phyloP scores from a whole-genome alignment of 1,139 yeast genomes.

The Cylindricascospora bacillispora region DNA sequence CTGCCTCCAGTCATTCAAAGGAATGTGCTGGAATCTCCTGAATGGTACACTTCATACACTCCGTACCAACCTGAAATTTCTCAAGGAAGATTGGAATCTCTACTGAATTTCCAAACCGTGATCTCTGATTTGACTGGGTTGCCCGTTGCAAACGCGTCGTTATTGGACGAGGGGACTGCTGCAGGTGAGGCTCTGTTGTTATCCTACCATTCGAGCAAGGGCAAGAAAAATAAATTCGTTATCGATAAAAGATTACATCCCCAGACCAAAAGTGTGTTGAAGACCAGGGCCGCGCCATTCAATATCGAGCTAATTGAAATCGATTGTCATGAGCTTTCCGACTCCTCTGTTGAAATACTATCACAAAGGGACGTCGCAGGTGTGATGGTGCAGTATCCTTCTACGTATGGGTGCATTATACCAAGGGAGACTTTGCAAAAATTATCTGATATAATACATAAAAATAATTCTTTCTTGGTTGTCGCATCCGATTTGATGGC shows the following conservation, averaged over 20 bases:
- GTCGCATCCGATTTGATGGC: constrained; percentile 89
- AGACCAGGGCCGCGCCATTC: constrained; percentile 67
- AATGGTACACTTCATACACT: constrained; percentile 97
- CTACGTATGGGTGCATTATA: constrained; percentile 64
- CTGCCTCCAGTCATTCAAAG: constrained; percentile 91
- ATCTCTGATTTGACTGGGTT: constrained; percentile 83
- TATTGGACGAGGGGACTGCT: constrained; percentile 94
- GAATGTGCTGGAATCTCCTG: constrained; percentile 83
- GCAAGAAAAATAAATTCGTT: constrained; percentile 55
- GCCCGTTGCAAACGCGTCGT: constrained; percentile 85
- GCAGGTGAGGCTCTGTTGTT: constrained; percentile 96
- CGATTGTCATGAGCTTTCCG: constrained; percentile 33
- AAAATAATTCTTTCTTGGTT: constrained; percentile 60
- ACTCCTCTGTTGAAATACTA: constrained; percentile 5
- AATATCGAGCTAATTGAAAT: constrained; percentile 50
- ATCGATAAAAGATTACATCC: constrained; percentile 72
- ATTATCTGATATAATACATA: constrained; percentile 56
- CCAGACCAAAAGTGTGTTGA: constrained; percentile 71
- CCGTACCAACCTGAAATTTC: constrained; percentile 98
- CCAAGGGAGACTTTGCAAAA: constrained; percentile 35
- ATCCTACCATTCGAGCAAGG: constrained; percentile 55
- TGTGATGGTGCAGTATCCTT: constrained; percentile 81
- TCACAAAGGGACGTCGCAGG: constrained; percentile 31
- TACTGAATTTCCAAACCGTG: constrained; percentile 83
- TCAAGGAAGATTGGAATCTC: constrained; percentile 86